Base-by-base conservation (phyloP, 441 rosid species). In the Gossypium trilobum region DNA sequence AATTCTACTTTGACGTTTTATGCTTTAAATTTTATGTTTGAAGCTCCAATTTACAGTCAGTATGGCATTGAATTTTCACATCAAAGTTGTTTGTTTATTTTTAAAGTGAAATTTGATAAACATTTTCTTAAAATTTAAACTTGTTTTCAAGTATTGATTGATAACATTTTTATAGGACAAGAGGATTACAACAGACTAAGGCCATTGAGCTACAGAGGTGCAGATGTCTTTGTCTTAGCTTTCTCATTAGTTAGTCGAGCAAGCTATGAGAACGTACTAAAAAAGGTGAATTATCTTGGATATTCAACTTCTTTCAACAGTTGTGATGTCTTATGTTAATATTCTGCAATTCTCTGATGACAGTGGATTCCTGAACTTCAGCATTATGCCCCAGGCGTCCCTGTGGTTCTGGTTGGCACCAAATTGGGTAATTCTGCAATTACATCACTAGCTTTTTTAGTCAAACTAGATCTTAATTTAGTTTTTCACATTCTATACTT, bases 301-400 rank as follows among this genome's bases (percentile, higher is more conserved):
- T 55, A 31, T 67, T 42, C 5, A 20, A 31, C 52, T 61, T 65
- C 65, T 77, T 36, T 20, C 19, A 25, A 59, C 42, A 44, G 17
- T 46, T 36, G 20, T 10, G 55, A 51, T 70, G 5, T 52, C 1
- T 60, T 16, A 44, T 71, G 73, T 14, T 44, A 10, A 39, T 48
- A 33, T 25, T 22, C 48, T 62, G 50, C 51, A 5, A 25, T 36
- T 56, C 73, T 81, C 82, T 77, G 74, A 78, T 70, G 48, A 70
- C 88, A 89, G 95, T 95, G 99, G 99, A 87, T 92, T 79, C 97
- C 98, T 75, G 99, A 95, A 80, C 97, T 95, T 66, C 95, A 88
- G 79, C 99, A 91, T 81, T 91, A 79, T 82, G 93, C 92, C 57
- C 96, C 96, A 0, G 96, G 97, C 72, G 83, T 95, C 68, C 98